These are phyloP conservation scores for Erysimum cheiri DNA, from an alignment of 441 rosid genomes.

Conservation along the genomic window DNA sequence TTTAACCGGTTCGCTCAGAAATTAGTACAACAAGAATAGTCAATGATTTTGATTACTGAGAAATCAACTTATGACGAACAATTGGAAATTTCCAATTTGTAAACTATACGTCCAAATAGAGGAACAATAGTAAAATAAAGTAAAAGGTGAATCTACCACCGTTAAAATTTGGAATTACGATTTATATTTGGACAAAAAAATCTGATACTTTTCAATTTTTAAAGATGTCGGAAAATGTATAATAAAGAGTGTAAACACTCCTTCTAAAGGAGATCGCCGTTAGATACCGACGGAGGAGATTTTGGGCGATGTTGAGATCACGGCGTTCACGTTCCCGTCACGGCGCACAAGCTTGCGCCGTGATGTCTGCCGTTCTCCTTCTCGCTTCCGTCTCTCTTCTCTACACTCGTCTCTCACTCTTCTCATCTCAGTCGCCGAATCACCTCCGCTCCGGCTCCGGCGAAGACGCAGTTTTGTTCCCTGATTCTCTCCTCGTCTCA, in stretches of 20 bases:
- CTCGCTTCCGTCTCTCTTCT: constrained; percentile 78
- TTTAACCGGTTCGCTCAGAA: no score
- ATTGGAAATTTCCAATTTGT: no score
- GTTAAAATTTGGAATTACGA: background rate
- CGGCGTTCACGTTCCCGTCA: constrained; percentile 74
- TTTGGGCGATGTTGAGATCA: constrained; percentile 48
- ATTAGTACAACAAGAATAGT: no score
- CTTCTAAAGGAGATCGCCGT: background rate
- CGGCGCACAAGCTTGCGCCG: constrained; percentile 67
- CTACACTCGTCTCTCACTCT: constrained; percentile 69
- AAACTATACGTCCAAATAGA: background rate
- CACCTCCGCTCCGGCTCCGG: constrained; percentile 44
- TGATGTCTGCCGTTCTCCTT: constrained; percentile 70
- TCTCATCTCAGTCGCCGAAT: constrained; percentile 49
- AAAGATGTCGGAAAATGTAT: background rate
- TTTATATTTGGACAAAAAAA: background rate
- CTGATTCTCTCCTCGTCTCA: constrained; percentile 54
- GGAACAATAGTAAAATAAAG: background rate
- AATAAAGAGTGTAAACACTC: background rate
- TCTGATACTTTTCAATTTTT: background rate
- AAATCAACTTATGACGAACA: no score
- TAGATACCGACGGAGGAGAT: background rate
- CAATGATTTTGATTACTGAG: no score
- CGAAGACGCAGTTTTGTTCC: constrained; percentile 43
- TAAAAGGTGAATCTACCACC: background rate